Conservation (phyloP, 2,329 filamentous ascomycete genomes). For the Verticillium klebahnii region DNA sequence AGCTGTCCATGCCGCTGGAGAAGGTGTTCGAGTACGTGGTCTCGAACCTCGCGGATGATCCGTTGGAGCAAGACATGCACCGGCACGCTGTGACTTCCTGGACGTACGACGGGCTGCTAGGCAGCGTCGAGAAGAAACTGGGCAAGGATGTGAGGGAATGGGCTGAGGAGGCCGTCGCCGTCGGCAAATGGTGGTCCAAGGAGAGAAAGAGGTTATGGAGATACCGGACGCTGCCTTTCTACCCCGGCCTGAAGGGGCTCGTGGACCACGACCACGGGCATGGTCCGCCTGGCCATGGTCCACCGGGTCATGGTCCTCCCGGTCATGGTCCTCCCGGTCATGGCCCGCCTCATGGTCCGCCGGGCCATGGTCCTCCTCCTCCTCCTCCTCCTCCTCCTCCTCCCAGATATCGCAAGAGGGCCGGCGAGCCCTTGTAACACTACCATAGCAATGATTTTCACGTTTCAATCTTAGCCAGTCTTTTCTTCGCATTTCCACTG, state of each 20-base stretch:
- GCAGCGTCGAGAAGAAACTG: slow-evolving; percentile 1
- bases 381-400: background rate
- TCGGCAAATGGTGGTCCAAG: slow-evolving; percentile 15
- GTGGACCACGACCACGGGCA: background rate
- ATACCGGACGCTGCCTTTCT: background rate
- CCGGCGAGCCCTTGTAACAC: background rate
- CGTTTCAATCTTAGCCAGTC: background rate
- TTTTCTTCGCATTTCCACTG: background rate
- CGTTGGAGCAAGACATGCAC: slow-evolving; percentile 2
- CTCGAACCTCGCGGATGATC: slow-evolving; percentile 12
- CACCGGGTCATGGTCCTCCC: background rate
- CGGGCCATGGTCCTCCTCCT: background rate
- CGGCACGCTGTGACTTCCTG: slow-evolving; percentile 6
- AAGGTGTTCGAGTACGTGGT: slow-evolving; percentile 13
- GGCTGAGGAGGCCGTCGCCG: slow-evolving; percentile 15
- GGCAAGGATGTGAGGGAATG: slow-evolving; percentile 13
- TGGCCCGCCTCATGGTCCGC: background rate
- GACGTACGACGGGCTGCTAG: slow-evolving; percentile 8
- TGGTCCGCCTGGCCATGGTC: background rate
- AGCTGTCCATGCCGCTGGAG: slow-evolving; percentile 15
- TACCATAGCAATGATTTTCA: background rate
- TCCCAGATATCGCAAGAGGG: background rate
- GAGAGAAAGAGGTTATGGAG: slow-evolving; percentile 7
- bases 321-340: background rate
- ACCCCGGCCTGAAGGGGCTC: background rate